Percentiles rank a stretch among this genome's conserved stretches.
Conservation (phyloP, 2,329 filamentous ascomycete genomes). For the Microdochium paspali region DNA sequence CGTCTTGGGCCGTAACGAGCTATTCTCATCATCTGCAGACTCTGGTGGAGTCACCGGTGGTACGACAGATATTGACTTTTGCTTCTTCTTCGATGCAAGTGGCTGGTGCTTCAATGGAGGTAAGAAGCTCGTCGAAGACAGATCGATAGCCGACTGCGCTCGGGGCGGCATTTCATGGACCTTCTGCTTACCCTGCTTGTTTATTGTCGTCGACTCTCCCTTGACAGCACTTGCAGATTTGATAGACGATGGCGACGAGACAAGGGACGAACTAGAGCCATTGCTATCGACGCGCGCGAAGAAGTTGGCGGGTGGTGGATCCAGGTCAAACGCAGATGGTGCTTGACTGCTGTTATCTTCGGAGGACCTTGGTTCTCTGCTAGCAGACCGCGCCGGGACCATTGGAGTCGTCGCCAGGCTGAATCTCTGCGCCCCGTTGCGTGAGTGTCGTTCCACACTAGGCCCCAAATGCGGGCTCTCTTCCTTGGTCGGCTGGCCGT, state of each 20-base stretch:
- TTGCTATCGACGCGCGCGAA: constrained; percentile 1
- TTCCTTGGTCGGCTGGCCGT: background rate
- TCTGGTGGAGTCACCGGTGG: constrained; percentile 18
- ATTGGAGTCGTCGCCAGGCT: background rate
- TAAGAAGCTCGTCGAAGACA: constrained; percentile 21
- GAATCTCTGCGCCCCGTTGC: background rate
- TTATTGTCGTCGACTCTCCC: constrained; percentile 8
- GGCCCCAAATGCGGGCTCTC: background rate
- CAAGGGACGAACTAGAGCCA: constrained; percentile 2
- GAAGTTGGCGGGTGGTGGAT: background rate
- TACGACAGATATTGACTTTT: constrained; percentile 11
- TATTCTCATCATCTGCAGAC: constrained; percentile 6
- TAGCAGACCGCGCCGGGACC: constrained; percentile 3
- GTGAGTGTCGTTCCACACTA: background rate
- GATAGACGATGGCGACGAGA: background rate
- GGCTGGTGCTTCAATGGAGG: constrained; percentile 29
- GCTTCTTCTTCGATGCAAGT: constrained; percentile 18
- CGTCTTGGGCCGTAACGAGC: constrained; percentile 13
- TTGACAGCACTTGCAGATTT: constrained; percentile 10
- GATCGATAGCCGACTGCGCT: constrained; percentile 17
- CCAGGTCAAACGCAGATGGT: background rate
- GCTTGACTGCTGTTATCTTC: background rate
- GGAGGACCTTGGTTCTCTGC: constrained; percentile 3
- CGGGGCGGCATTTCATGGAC: constrained; percentile 9
- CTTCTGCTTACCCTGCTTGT: constrained; percentile 2